Conservation (phyloP, 2,329 filamentous ascomycete species). For the Pestalotiopsis sp. region DNA sequence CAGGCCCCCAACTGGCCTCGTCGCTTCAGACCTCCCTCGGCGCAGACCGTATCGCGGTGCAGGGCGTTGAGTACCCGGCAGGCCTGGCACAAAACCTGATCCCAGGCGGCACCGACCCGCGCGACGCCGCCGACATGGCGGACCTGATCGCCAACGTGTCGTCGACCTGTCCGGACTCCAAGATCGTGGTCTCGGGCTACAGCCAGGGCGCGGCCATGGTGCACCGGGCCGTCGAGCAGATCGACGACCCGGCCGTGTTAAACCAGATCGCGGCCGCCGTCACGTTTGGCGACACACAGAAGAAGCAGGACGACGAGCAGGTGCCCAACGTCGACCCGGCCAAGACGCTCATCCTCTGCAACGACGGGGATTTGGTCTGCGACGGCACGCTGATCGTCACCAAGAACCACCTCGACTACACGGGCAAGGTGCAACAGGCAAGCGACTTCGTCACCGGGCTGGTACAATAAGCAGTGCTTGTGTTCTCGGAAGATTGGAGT, state of each 20-base stretch:
- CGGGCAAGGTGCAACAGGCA: slow-evolving; percentile 4
- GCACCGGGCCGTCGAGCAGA: slow-evolving; percentile 30
- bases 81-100: slow-evolving; percentile 28
- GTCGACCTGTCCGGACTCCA: slow-evolving; percentile 31
- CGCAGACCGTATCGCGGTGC: slow-evolving; percentile 13
- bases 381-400: slow-evolving; percentile 39
- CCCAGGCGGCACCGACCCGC: slow-evolving; percentile 26
- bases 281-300: slow-evolving; percentile 33
- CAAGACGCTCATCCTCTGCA: slow-evolving; percentile 44
- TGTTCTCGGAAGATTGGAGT: not conserved
- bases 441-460: slow-evolving; percentile 2
- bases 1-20: slow-evolving; percentile 25
- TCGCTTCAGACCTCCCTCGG: slow-evolving; percentile 22
- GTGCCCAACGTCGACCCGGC: slow-evolving; percentile 29
- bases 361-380: slow-evolving; percentile 51
- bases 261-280: slow-evolving; percentile 27
- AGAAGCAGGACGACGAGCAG: slow-evolving; percentile 26
- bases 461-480: not conserved
- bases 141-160: slow-evolving; percentile 29
- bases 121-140: slow-evolving; percentile 28
- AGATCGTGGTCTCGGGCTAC: slow-evolving; percentile 34
- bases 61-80: slow-evolving; percentile 27
- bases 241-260: slow-evolving; percentile 30
- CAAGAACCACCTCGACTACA: slow-evolving; percentile 40
- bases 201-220: slow-evolving; percentile 34